Percentiles rank a stretch among this genome's conserved stretches.
Evolutionary conservation across 139 green algal species (phyloP).

Genomic region (Picochlorum sp.): DNA sequence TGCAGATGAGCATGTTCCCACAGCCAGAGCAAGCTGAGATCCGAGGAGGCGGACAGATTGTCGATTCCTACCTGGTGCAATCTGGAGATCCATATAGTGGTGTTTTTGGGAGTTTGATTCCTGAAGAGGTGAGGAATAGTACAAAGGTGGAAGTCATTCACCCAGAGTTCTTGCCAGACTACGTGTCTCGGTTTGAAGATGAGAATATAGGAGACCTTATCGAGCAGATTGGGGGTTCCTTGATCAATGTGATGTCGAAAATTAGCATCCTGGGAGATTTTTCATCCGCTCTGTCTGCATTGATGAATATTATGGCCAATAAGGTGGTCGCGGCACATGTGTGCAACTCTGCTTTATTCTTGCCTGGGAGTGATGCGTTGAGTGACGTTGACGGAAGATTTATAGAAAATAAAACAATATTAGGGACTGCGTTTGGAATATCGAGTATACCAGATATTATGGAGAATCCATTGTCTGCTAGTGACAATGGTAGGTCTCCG

Average conservation of each 20-base stretch:
- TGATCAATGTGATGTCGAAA: conserved; percentile 32
- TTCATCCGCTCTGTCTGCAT: conserved; percentile 30
- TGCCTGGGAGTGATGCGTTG: conserved; percentile 33
- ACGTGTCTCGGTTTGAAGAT: conserved; percentile 53
- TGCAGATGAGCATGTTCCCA: conserved; percentile 67
- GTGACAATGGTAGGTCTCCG: conserved; percentile 14
- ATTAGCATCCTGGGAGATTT: conserved; percentile 64
- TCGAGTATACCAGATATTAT: conserved; percentile 38
- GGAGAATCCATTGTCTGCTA: not conserved
- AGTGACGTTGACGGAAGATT: conserved; percentile 11
- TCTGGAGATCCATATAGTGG: not conserved
- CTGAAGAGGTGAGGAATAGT: not conserved
- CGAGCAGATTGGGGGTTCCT: conserved; percentile 23
- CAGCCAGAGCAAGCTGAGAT: conserved; percentile 36
- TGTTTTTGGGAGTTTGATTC: not conserved
- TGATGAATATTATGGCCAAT: conserved; percentile 43
- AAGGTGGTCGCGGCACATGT: conserved; percentile 40
- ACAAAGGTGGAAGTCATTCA: conserved; percentile 43
- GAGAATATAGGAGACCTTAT: conserved; percentile 61
- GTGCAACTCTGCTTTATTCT: conserved; percentile 26
- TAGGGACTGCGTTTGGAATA: conserved; percentile 73
- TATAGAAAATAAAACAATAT: conserved; percentile 34
- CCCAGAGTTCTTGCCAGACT: conserved; percentile 69
- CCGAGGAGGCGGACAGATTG: conserved; percentile 58
- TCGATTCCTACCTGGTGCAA: conserved; percentile 38